Evolutionary conservation across 495 filamentous ascomycete genomes (phyloP).

Genomic region (Chlorociboria aeruginascens): DNA sequence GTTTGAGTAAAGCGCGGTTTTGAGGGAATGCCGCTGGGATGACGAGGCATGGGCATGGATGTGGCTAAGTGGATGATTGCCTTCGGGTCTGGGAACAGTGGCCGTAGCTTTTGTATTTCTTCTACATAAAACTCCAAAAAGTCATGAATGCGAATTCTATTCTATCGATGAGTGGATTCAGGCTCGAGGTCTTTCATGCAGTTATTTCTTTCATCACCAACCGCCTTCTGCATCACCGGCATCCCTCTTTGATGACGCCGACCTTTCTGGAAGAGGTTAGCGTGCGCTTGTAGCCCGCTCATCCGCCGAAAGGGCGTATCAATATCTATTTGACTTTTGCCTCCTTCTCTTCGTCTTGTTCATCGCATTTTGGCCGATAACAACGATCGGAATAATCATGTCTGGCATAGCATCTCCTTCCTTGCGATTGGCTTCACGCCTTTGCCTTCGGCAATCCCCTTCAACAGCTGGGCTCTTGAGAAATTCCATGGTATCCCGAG

Average conservation of each 20-base stretch:
- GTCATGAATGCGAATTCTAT: not conserved
- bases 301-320: conserved; percentile 1
- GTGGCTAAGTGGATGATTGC: conserved; percentile 11
- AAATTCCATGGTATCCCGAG: conserved; percentile 29
- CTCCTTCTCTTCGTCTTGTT: not conserved
- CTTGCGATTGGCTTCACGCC: conserved; percentile 67
- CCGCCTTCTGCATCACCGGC: too few species aligned
- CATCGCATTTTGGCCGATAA: not conserved
- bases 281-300: not conserved
- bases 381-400: conserved; percentile 38
- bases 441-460: conserved; percentile 43
- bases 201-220: too few species aligned
- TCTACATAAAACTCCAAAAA: not conserved
- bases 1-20: conserved; percentile 7
- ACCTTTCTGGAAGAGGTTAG: not conserved
- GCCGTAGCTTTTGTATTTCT: not conserved
- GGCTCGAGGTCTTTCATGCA: too few species aligned
- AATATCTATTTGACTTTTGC: conserved; percentile 1
- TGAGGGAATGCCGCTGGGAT: conserved; percentile 1
- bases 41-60: conserved; percentile 14
- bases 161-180: not conserved
- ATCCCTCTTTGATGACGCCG: too few species aligned
- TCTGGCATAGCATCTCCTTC: conserved; percentile 57
- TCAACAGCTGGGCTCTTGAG: conserved; percentile 34
- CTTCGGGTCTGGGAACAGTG: not conserved